Evolutionary conservation across 495 filamentous ascomycete species (phyloP), one percentile per base, ranked within the genome.

Genomic region (Trypethelium eluteriae): DNA sequence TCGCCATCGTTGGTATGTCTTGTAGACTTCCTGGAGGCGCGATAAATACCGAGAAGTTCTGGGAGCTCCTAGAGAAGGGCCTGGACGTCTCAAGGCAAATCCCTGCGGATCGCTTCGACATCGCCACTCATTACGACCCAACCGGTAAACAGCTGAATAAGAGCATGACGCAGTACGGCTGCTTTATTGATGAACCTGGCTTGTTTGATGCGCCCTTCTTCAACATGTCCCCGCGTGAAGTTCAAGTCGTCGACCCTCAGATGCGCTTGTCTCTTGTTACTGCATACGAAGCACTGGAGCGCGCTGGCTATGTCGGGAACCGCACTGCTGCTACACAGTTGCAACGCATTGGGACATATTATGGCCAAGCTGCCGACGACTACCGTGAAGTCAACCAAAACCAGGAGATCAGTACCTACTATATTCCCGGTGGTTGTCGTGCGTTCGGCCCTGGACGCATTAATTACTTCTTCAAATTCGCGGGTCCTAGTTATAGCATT

Each of bases 151-250:
- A 62, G 36, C 72, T 69, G 63, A 73, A 73, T 53, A 70, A 70
- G 1, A 66, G 47, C 35, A 38, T 53, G 0, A 65, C 65, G 16
- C 63, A 34, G 32, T 68, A 66, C 50, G 75, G 75, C 38, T 74
- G 73, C 67, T 77, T 70, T 39, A 67, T 77, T 38, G 63, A 75
- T 16, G 53, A 59, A 10, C 53, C 53, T 7, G 72, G 67, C 32
- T 57, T 68, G 64, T 78, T 78, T 62, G 79, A 80, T 63, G 57
- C 71, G 2, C 69, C 69, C 3, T 79, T 80, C 72, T 80, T 80
- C 66, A 72, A 72, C 38, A 76, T 80, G 64, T 75, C 74, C 9
- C 76, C 76, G 7, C 73, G 74, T 3, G 79, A 80, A 66, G 77
- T 77, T 41, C 62, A 39, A 10, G 39, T 68, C 18, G 64, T 71